A percentile compares a stretch with the other conserved stretches of the same genome.
Conservation (phyloP, 148 eudicot genomes). For the Vaccinium darrowii region DNA sequence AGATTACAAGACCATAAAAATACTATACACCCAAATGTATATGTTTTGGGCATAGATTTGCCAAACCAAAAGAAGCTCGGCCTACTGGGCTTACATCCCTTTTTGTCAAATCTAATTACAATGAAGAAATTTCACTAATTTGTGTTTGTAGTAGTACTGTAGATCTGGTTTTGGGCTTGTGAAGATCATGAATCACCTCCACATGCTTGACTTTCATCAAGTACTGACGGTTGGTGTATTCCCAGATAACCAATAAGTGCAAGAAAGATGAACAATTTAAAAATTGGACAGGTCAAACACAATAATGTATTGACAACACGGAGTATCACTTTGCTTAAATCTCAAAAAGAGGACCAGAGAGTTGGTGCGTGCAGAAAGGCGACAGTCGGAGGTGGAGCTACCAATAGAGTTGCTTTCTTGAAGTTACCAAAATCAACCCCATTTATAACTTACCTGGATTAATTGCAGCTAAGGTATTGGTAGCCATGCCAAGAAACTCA, state of each 20-base stretch:
- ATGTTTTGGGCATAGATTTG: too few species aligned
- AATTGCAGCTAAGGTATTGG: too few species aligned
- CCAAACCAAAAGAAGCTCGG: too few species aligned
- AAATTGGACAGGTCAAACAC: background rate
- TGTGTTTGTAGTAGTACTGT: too few species aligned
- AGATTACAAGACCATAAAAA: too few species aligned
- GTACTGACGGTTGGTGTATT: background rate
- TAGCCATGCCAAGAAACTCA: too few species aligned
- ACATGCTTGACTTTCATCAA: constrained; percentile 1
- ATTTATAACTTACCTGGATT: too few species aligned
- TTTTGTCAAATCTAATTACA: too few species aligned
- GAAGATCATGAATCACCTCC: constrained; percentile 1
- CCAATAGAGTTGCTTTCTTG: background rate
- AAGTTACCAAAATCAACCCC: background rate
- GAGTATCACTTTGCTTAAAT: background rate
- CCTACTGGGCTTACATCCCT: too few species aligned
- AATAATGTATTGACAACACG: background rate
- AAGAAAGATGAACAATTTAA: background rate
- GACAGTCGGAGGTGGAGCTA: background rate
- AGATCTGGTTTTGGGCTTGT: background rate
- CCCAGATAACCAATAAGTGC: background rate
- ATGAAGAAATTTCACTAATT: too few species aligned
- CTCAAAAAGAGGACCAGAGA: background rate
- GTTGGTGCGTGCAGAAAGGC: background rate
- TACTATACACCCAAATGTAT: too few species aligned